Base-by-base conservation (phyloP, 2,329 filamentous ascomycete species). In the Ophiostoma montium region DNA sequence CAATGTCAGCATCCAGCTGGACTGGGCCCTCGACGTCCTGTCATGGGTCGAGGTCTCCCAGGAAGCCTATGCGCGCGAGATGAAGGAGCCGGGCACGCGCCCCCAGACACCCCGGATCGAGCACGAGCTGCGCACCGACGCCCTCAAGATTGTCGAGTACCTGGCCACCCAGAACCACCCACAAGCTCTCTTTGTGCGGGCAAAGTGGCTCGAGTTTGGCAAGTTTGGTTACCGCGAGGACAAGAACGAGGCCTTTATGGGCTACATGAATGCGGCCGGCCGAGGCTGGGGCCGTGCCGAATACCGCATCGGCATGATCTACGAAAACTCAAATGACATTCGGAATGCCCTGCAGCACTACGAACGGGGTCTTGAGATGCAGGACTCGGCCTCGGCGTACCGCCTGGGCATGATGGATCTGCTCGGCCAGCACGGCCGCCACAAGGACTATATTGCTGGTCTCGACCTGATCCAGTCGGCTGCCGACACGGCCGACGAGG, bases 241-340 rank as follows among this genome's bases (percentile, higher is more conserved):
- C 70, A 95, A 94, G 69, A 89, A 90, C 60, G 90, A 95, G 67
- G 90, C 92, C 8, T 96, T 94, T 62, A 69, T 80, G 53, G 85
- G 84, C 59, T 98, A 96, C 67, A 80, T 81, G 54, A 75, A 82
- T 58, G 86, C 92, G n/a, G 57, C 87, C 30, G 84, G 89, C 58
- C 81, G 86, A 58, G 87, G 87, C 51, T 94, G 89, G 66, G 79
- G 83, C 19, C 76, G 92, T 57, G 89, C 92, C 18, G 87, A 96
- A 64, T 98, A 98, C 65, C 80, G 92, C 43, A 94, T 98, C 68
- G 92, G 92, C 54, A 98, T 96, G 90, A 84, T 95, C 50, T 96
- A 89, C 62, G 92, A 98, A 67, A 88, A 85, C 63, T 90, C 88
- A 5, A 94, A 94, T 61, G 90, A 98, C 60, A 82, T 88, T 52